A percentile compares a stretch with the other conserved stretches of the same genome.
Evolutionary conservation across 2,329 filamentous ascomycete species (phyloP).

Genomic region (Bimuria novae-zelandiae): DNA sequence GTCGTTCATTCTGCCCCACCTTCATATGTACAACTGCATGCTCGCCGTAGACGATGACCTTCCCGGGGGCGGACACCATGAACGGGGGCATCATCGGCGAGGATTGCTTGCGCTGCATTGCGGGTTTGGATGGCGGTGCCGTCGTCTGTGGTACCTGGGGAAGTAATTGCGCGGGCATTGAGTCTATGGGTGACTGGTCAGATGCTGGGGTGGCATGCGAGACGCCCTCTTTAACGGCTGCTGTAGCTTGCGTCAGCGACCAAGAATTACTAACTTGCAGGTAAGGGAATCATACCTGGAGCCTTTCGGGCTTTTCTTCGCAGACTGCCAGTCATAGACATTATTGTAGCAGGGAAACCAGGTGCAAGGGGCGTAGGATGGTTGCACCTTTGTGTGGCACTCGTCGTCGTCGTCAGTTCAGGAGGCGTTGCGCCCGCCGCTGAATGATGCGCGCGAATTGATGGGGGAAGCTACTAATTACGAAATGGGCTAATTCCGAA

Average conservation of each 20-base stretch:
- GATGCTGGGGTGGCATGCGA: conserved; percentile 34
- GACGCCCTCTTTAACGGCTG: conserved; percentile 26
- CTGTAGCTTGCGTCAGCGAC: conserved; percentile 1
- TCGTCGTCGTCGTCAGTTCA: conserved; percentile 7
- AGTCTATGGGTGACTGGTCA: conserved; percentile 32
- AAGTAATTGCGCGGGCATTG: conserved; percentile 34
- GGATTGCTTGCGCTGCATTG: conserved; percentile 43
- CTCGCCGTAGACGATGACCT: conserved; percentile 97
- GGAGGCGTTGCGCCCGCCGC: conserved; percentile 3
- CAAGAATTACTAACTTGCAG: background rate
- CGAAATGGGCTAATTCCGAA: conserved; percentile 10
- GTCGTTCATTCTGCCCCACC: conserved; percentile 52
- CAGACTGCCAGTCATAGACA: conserved; percentile 33
- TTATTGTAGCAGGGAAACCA: conserved; percentile 8
- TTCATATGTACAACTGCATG: conserved; percentile 98
- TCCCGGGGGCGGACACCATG: conserved; percentile 97
- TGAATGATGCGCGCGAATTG: conserved; percentile 9
- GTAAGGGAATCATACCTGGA: conserved; percentile 20
- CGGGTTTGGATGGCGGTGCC: conserved; percentile 16
- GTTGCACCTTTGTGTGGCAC: conserved; percentile 1
- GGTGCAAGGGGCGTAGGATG: background rate
- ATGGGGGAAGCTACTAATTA: conserved; percentile 4
- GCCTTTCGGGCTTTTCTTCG: conserved; percentile 27
- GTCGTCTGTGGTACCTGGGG: conserved; percentile 25
- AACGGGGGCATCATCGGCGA: conserved; percentile 80